Conservation (phyloP, 1,284 basidiomycete species). For the Stereum hirsutum region DNA sequence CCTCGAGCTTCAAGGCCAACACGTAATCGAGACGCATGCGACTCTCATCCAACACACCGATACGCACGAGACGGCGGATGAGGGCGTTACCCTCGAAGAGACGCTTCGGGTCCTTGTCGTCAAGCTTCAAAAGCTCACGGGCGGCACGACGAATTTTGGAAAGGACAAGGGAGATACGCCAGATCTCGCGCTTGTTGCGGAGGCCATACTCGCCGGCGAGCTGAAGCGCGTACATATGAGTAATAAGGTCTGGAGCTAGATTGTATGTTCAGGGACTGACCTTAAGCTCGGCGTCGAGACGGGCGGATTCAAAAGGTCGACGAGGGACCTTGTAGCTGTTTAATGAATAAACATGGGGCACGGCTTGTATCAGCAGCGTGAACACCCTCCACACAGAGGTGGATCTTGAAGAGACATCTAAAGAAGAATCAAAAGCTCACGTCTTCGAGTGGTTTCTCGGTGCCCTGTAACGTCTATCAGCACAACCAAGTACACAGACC, state of each 20-base stretch:
- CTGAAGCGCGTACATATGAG: constrained; percentile 39
- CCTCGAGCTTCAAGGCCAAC: constrained; percentile 97
- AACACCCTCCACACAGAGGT: constrained; percentile 50
- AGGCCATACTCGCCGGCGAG: constrained; percentile 99
- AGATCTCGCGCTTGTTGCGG: constrained; percentile 99
- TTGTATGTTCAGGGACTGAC: constrained; percentile 39
- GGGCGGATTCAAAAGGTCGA: constrained; percentile 95
- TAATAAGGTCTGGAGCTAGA: no score
- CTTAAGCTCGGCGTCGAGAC: constrained; percentile 99
- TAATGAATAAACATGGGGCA: constrained; percentile 42
- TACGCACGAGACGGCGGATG: constrained; percentile 97
- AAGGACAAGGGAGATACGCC: constrained; percentile 96
- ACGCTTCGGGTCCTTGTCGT: constrained; percentile 99
- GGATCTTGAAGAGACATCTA: constrained; percentile 46
- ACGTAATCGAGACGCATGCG: constrained; percentile 99
- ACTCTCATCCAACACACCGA: constrained; percentile 98
- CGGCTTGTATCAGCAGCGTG: constrained; percentile 50
- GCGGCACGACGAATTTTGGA: constrained; percentile 99
- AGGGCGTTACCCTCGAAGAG: constrained; percentile 99
- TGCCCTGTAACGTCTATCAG: constrained; percentile 52
- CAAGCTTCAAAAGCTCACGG: constrained; percentile 99
- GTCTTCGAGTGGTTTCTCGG: constrained; percentile 86
- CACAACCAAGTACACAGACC: constrained; percentile 10
- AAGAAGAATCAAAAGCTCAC: constrained; percentile 68
- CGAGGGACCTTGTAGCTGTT: constrained; percentile 96